Conservation (phyloP, 805 yeast species). For the Vanderwaltozyma verrucispora region DNA sequence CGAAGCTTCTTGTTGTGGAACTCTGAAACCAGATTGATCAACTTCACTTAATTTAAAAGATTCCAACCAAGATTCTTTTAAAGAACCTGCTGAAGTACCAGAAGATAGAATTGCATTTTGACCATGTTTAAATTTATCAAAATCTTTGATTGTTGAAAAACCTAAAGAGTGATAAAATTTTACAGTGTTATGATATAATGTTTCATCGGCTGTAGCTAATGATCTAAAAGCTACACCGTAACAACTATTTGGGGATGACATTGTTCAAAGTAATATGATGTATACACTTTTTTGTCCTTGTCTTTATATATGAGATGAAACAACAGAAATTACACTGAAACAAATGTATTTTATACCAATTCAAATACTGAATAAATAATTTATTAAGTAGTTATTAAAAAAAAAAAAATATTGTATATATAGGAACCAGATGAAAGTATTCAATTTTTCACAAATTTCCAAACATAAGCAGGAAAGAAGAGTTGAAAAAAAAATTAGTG, state of each 20-base stretch:
- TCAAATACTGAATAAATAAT: too few relatives aligned
- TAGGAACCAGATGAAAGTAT: too few relatives aligned
- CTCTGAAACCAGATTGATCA: conserved; percentile 51
- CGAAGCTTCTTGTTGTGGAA: conserved; percentile 37
- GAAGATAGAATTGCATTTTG: conserved; percentile 26
- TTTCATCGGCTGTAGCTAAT: conserved; percentile 43
- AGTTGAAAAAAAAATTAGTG: too few relatives aligned
- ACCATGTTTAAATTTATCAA: conserved; percentile 38
- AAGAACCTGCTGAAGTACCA: conserved; percentile 57
- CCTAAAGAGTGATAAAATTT: conserved; percentile 54
- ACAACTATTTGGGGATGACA: conserved; percentile 20
- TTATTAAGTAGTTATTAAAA: too few relatives aligned
- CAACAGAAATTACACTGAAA: too few relatives aligned
- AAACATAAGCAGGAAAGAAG: too few relatives aligned
- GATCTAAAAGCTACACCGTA: conserved; percentile 49
- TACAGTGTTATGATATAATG: conserved; percentile 36
- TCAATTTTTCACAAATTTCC: too few relatives aligned
- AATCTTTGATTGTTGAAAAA: conserved; percentile 49
- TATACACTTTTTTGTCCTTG: not conserved
- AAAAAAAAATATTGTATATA: too few relatives aligned
- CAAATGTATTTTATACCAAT: too few relatives aligned
- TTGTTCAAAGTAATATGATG: conserved; percentile 1
- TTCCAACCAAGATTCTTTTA: conserved; percentile 65
- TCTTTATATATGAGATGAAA: too few relatives aligned
- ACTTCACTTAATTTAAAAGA: conserved; percentile 51